Conservation (phyloP, 2,329 filamentous ascomycete species). For the Periconia digitata region DNA sequence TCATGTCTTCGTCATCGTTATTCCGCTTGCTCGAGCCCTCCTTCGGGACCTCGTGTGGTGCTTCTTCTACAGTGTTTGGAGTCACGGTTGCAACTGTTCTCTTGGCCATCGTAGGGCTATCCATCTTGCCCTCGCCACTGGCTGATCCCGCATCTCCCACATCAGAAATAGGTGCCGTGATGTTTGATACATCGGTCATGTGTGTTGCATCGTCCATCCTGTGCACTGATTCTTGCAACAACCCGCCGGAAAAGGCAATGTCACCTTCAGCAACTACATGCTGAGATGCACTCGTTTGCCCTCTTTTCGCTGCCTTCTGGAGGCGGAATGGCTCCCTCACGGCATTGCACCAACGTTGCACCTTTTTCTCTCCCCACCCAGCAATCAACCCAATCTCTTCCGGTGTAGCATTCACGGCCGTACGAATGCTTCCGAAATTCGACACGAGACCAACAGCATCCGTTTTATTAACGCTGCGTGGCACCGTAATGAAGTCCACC, state of each 20-base stretch:
- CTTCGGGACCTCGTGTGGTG: constrained; percentile 6
- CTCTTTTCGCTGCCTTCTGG: constrained; percentile 66
- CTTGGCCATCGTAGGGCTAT: no score
- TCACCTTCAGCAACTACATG: constrained; percentile 28
- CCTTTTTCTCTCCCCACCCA: constrained; percentile 95
- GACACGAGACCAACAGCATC: constrained; percentile 89
- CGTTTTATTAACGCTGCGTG: constrained; percentile 88
- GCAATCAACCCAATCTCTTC: constrained; percentile 84
- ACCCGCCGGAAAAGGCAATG: constrained; percentile 11
- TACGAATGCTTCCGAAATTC: constrained; percentile 85
- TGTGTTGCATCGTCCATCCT: constrained; percentile 29
- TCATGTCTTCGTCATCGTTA: constrained; percentile 49
- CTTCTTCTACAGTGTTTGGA: no score
- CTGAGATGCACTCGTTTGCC: constrained; percentile 24
- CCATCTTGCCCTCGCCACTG: no score
- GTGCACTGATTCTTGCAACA: constrained; percentile 24
- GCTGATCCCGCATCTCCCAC: constrained; percentile 37
- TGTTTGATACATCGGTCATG: not conserved
- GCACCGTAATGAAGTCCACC: constrained; percentile 89
- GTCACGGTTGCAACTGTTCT: no score
- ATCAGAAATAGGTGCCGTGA: constrained; percentile 18
- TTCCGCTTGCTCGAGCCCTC: constrained; percentile 39
- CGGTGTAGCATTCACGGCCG: constrained; percentile 81
- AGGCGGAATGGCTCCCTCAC: constrained; percentile 84
- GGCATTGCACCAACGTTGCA: constrained; percentile 78